phyloP scores from a whole-genome alignment of 2,329 filamentous ascomycete genomes.

The Xylaria sp. region DNA sequence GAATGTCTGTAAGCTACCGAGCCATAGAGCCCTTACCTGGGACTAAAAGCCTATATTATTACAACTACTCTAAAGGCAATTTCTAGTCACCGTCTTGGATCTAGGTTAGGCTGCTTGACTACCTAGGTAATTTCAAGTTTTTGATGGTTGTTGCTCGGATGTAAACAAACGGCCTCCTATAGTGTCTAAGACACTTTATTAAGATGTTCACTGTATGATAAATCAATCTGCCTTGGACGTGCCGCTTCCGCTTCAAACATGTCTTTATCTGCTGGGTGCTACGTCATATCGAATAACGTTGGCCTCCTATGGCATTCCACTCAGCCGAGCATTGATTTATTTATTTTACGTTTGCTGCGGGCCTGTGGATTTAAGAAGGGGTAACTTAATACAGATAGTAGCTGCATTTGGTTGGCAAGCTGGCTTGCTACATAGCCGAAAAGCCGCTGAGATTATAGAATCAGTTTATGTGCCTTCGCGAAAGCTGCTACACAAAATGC shows the following conservation, averaged over 20 bases:
- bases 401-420: too few species aligned
- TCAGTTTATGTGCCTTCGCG: too few species aligned
- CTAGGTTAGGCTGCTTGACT: not conserved
- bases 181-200: not conserved
- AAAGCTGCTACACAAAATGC: not conserved
- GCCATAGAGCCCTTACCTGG: not conserved
- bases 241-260: slow-evolving; percentile 14
- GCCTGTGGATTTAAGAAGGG: not conserved
- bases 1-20: too few species aligned
- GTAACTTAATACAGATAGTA: not conserved
- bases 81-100: not conserved
- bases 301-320: not conserved
- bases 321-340: not conserved
- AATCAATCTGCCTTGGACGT: not conserved
- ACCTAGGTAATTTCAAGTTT: not conserved
- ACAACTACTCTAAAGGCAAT: not conserved
- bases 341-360: not conserved
- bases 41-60: not conserved
- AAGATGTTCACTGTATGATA: not conserved
- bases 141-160: too few species aligned
- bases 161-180: not conserved
- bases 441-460: too few species aligned
- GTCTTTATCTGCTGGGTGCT: not conserved
- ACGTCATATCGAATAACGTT: slow-evolving; percentile 1
- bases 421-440: too few species aligned